A percentile compares a stretch with the other conserved stretches of the same genome.
phyloP scores from a whole-genome alignment of 306 rosid species.

The Prunus mongolica region DNA sequence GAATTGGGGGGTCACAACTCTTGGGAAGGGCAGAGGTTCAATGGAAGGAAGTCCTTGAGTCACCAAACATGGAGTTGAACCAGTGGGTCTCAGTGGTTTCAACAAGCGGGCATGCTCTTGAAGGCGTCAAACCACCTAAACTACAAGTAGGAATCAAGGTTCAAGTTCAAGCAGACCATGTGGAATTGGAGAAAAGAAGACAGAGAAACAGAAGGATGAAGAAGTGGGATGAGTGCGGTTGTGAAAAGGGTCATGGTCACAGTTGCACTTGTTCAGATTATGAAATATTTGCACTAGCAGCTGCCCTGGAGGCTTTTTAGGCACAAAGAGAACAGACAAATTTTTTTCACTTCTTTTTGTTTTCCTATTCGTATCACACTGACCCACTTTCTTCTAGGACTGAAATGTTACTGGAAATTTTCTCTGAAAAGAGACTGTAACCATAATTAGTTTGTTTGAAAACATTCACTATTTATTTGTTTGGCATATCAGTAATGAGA shows the following conservation, averaged over 20 bases:
- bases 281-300: slow-evolving; percentile 53
- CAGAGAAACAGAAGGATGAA: slow-evolving; percentile 12
- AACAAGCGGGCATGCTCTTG: slow-evolving; percentile 6
- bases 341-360: not conserved
- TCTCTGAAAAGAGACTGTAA: not conserved
- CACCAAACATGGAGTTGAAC: slow-evolving; percentile 56
- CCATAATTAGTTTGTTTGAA: not conserved
- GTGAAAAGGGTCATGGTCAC: slow-evolving; percentile 37
- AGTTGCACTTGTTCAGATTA: slow-evolving; percentile 41
- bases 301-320: slow-evolving; percentile 54
- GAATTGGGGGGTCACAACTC: slow-evolving; percentile 50
- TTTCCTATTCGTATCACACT: not conserved
- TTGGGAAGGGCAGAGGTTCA: slow-evolving; percentile 64
- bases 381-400: not conserved
- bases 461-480: not conserved
- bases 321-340: not conserved
- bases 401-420: not conserved
- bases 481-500: not conserved
- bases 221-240: slow-evolving; percentile 55
- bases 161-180: slow-evolving; percentile 4
- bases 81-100: slow-evolving; percentile 58
- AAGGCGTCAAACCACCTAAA: slow-evolving; percentile 23
- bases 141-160: slow-evolving; percentile 53
- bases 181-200: slow-evolving; percentile 21
- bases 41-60: slow-evolving; percentile 56